Evolutionary conservation across 2,329 filamentous ascomycete genomes (phyloP), one percentile per base, ranked within the genome.

Genomic region (Ascocoryne sarcoides): DNA sequence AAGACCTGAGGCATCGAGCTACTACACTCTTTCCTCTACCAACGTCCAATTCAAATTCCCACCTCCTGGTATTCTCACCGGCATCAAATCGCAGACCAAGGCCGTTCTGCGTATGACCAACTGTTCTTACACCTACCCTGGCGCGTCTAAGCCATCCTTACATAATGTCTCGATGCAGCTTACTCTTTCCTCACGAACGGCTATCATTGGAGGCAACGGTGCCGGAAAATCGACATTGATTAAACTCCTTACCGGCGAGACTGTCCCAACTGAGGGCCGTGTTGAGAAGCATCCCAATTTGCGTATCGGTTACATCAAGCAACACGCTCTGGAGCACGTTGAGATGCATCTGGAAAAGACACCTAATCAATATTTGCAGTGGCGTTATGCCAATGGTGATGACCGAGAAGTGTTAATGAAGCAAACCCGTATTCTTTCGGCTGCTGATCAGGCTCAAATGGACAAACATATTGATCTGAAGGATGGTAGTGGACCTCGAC

Each of bases 341-440:
- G 90, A 98, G 68, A 95, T 95, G 90, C 92, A 98, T 60, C 71
- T 96, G 54, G 92, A 98, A 66, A 98, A 98, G 77, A 98, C 92
- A 0, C 92, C 92, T 30, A 96, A 95, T 63, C 92, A 98, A 66
- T 98, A 98, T 60, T 75, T 98, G 23, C 92, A 96, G 66, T 98
- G 92, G 92, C 85, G 92, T 56, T 98, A 96, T 61, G 86, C 86
- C 56, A 87, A 96, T 59, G 92, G 92, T 59, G 92, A 96, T 54
- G 92, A 98, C 57, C 86, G 92, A 37, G 92, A 98, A 63, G 90
- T 96, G 30, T 76, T 93, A 64, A 79, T 98, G 78, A 98, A 98
- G 75, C 89, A 95, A 67, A 96, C 90, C 36, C 88, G 92, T 67
- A 73, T 89, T 39, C 69, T 96, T 44, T 95, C 88, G 1, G 80